Base-by-base conservation (phyloP, 768 basidiomycete species). In the Mycena epipterygia region DNA sequence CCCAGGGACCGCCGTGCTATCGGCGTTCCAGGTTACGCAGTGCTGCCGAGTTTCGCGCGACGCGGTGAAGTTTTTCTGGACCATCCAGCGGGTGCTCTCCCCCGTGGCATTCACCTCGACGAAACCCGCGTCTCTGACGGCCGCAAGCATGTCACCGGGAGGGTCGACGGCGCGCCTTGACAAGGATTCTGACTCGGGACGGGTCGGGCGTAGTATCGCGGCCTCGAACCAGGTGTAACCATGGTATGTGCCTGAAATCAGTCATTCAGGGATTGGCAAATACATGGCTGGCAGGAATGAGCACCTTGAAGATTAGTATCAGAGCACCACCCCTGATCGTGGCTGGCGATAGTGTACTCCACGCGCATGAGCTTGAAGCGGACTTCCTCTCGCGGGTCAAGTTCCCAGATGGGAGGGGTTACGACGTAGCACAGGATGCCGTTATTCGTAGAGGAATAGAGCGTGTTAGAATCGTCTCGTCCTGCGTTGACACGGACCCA, bases 221-320 rank as follows among this genome's bases (percentile, higher is more conserved):
- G 52, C 52, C 21, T 53, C 52, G n/a, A 53, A 53, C 52, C 52
- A 53, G 30, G 29, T 53, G 52, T 17, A 32, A 23, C 52, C 52
- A 8, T 8, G 9, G 17, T 53, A 53, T 6, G 52, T 53, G 27
- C 52, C 52, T 53, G n/a, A n/a, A 30, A 7, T 16, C 11, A 53
- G 30, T 3, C 9, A 39, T 39, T 8, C 16, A 8, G 16, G 37
- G 16, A 39, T 9, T 39, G 37, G 37, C 37, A 39, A 39, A 39
- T 8, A 39, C 8, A 39, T 39, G 37, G 16, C 9, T 9, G 16
- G 37, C 37, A 6, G n/a, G 12, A n/a, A 16, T 19, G 32, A 27
- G 7, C 33, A 53, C 52, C 52, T 33, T 23, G 14, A 29, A 53
- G 4, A 2, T 19, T 16, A 14, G 29, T 3, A 32, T 53, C 52